Evolutionary conservation across 2,329 filamentous ascomycete species (phyloP).

Genomic region (Chlorencoelia australis): DNA sequence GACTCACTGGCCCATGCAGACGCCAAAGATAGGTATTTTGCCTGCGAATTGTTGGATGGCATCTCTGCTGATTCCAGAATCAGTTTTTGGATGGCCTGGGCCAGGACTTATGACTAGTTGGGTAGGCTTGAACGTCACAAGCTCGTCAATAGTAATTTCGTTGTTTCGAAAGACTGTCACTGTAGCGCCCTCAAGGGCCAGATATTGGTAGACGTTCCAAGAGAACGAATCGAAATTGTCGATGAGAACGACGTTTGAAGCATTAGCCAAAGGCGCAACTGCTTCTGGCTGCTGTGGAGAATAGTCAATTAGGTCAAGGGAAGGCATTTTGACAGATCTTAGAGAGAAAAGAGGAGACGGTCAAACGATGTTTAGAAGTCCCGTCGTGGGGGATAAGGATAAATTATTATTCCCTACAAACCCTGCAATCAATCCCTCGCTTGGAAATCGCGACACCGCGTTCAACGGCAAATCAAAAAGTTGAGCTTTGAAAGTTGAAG

Average conservation of each 20-base stretch:
- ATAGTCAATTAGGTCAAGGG: conserved; percentile 57
- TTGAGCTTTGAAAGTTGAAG: conserved; percentile 4
- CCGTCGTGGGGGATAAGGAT: background rate
- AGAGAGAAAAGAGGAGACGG: background rate
- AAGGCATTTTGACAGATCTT: conserved; percentile 32
- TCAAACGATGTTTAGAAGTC: background rate
- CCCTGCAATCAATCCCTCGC: background rate
- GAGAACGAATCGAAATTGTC: conserved; percentile 99
- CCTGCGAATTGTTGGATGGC: conserved; percentile 86
- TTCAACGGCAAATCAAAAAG: conserved; percentile 12
- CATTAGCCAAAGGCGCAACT: conserved; percentile 61
- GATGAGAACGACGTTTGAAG: conserved; percentile 86
- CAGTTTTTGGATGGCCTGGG: conserved; percentile 81
- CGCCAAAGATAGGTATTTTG: conserved; percentile 92
- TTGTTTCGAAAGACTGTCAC: conserved; percentile 91
- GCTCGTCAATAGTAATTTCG: conserved; percentile 73
- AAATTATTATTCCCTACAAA: background rate
- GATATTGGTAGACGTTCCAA: conserved; percentile 98
- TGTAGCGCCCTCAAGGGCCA: conserved; percentile 86
- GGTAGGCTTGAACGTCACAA: conserved; percentile 76
- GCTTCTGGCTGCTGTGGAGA: conserved; percentile 78
- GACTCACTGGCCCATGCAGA: conserved; percentile 91
- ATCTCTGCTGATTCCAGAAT: conserved; percentile 88
- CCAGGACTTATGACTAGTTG: conserved; percentile 93
- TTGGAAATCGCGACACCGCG: conserved; percentile 8